Percentiles rank a stretch among this genome's conserved stretches.
These are phyloP conservation scores for Allomyces arbusculus DNA, from an alignment of 192 early-diverging fungal genomes.

Conservation along the genomic window DNA sequence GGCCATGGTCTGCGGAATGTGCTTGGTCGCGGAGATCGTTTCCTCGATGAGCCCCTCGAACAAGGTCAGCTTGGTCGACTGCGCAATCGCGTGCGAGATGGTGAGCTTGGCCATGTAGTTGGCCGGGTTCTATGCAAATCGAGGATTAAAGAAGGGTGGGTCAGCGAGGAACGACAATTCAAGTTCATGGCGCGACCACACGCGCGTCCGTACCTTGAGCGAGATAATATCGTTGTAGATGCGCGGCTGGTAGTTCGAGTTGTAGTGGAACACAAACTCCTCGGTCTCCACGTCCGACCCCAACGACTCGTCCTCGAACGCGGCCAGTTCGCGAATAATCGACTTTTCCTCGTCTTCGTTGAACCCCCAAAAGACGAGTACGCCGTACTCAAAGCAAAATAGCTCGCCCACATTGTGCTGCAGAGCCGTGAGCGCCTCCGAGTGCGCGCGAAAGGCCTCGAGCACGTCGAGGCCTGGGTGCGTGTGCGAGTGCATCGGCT, in stretches of 20 bases:
- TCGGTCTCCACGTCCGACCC: conserved; percentile 52
- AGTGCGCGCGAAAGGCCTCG: not conserved
- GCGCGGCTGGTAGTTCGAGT: conserved; percentile 15
- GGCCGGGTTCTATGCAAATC: too few species aligned
- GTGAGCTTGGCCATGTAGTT: conserved; percentile 64
- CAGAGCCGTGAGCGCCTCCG: not conserved
- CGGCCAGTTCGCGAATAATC: conserved; percentile 46
- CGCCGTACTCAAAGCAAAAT: conserved; percentile 81
- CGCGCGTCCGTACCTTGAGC: conserved; percentile 9
- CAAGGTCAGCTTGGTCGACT: conserved; percentile 77
- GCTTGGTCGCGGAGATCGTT: conserved; percentile 67
- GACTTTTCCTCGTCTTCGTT: conserved; percentile 55
- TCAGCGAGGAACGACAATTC: too few species aligned
- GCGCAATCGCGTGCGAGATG: conserved; percentile 87
- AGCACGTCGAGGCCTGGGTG: not conserved
- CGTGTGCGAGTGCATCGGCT: not conserved
- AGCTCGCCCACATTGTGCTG: not conserved
- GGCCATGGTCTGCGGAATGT: conserved; percentile 84
- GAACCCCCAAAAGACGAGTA: conserved; percentile 93
- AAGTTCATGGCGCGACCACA: too few species aligned
- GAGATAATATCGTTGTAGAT: conserved; percentile 83
- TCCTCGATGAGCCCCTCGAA: conserved; percentile 86
- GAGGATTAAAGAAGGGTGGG: too few species aligned
- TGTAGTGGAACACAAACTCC: conserved; percentile 25
- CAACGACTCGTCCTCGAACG: conserved; percentile 55